Base-by-base conservation (phyloP, 768 basidiomycete genomes). In the Rhodotorula kratochvilovae region DNA sequence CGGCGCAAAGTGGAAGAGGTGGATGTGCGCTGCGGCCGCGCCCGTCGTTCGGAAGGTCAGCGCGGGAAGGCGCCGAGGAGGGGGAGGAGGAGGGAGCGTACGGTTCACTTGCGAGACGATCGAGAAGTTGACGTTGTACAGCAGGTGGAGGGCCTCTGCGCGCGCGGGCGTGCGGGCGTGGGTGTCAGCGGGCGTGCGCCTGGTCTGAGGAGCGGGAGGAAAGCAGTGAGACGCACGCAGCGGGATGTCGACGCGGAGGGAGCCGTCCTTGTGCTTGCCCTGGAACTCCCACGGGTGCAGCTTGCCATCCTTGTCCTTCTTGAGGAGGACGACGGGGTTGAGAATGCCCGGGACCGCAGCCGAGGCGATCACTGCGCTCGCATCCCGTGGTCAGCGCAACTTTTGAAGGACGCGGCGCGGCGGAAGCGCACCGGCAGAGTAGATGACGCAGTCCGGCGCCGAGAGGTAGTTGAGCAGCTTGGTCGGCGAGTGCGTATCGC, bases 321-420 rank as follows among this genome's bases (percentile, higher is more conserved):
- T 70, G 90, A 99, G 90, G 64, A 99, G 81, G 0, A 93, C 92
- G 25, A 98, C 95, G 10, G 95, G 92, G 76, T 96, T 94, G 53
- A 97, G 80, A 75, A 97, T 95, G 0, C 95, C 92, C 0, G 94
- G 95, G 4, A 96, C 94, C 33, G 95, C 94, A 5, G 94, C 93
- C 10, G 91, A 92, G 55, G 76, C 75, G 54, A 77, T 74, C 53
- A 77, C 69, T 68, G 53, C 50, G 45, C 3, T 21, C 19, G 53
- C 21, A n/a, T n/a, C 16, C 6, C 3, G 42, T 21, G 51, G 42
- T 63, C 53, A 63, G 53, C 29, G 8, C n/a, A n/a, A n/a, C n/a
- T n/a, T n/a, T 54, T 23, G 54, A n/a, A 11, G 27, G 51, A 5
- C 12, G 36, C 2, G 27, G 11, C 2, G n/a, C 27, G 5, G 27